Evolutionary conservation across 108 stramenopile species (phyloP).

Genomic region (Skeletonema potamos): DNA sequence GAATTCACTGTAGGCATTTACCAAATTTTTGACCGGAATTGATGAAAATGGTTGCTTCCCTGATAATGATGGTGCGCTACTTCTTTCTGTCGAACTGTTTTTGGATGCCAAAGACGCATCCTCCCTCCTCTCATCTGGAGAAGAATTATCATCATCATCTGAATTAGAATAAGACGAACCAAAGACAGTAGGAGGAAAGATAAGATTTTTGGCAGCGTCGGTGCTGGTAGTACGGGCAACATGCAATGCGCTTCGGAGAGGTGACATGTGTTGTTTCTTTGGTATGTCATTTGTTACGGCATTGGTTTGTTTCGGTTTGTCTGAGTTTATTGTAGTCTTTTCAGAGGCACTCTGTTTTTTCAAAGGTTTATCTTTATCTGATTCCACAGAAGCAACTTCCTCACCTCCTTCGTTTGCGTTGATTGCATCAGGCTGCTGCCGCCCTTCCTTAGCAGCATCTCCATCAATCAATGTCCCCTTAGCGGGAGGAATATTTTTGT

Average conservation of each 20-base stretch:
- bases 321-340: background rate
- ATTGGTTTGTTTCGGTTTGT: background rate
- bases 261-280: background rate
- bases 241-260: background rate
- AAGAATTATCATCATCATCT: background rate
- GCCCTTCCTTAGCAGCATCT: background rate
- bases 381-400: background rate
- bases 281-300: background rate
- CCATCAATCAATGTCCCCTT: background rate
- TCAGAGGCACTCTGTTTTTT: background rate
- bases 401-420: background rate
- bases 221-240: background rate
- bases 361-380: background rate
- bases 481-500: background rate
- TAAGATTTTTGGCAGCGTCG: conserved; percentile 15
- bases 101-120: background rate
- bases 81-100: background rate
- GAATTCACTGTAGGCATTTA: conserved; percentile 38
- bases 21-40: conserved; percentile 11
- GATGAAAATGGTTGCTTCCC: conserved; percentile 2
- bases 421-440: background rate
- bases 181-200: conserved; percentile 10
- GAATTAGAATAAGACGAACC: background rate
- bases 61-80: background rate
- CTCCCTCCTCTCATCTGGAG: background rate